A percentile compares a stretch with the other conserved stretches of the same genome.
Conservation (phyloP, 192 early-diverging fungal genomes). For the Globomyces pollinis-pini region DNA sequence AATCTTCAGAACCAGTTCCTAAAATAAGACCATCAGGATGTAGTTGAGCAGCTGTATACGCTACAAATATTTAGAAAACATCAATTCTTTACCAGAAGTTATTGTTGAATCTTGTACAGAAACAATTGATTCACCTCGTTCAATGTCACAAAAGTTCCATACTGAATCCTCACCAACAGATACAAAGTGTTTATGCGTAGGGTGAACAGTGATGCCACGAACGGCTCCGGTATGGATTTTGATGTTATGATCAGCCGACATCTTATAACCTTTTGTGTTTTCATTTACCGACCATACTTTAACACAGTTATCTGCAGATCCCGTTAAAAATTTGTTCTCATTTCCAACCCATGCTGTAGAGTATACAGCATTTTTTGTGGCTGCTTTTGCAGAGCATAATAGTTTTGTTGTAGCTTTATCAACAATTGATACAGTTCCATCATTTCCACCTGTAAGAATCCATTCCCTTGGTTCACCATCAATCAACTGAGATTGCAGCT, state of each 20-base stretch:
- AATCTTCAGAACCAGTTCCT: conserved; percentile 66
- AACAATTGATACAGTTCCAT: conserved; percentile 70
- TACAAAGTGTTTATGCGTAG: conserved; percentile 72
- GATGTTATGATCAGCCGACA: not conserved
- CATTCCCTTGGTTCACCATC: conserved; percentile 26
- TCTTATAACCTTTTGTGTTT: not conserved
- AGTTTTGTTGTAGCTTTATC: conserved; percentile 47
- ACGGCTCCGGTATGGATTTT: conserved; percentile 67
- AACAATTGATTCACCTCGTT: conserved; percentile 46
- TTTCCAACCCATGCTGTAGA: conserved; percentile 2
- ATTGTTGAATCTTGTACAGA: conserved; percentile 36
- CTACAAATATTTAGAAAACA: conserved; percentile 5
- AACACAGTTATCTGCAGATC: not conserved
- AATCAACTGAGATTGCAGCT: conserved; percentile 14
- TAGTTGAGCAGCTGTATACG: conserved; percentile 61
- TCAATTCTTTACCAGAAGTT: conserved; percentile 29
- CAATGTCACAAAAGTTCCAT: conserved; percentile 76
- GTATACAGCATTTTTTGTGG: not conserved
- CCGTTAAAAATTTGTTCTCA: not conserved
- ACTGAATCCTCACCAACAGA: conserved; percentile 63
- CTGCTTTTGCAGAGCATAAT: conserved; percentile 56
- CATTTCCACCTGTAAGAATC: conserved; percentile 70
- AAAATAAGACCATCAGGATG: conserved; percentile 92
- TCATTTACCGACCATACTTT: not conserved
- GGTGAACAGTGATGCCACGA: conserved; percentile 67